These are phyloP conservation scores for Lithocarpus polystachyus DNA, from an alignment of 306 rosid species.

Conservation along the genomic window DNA sequence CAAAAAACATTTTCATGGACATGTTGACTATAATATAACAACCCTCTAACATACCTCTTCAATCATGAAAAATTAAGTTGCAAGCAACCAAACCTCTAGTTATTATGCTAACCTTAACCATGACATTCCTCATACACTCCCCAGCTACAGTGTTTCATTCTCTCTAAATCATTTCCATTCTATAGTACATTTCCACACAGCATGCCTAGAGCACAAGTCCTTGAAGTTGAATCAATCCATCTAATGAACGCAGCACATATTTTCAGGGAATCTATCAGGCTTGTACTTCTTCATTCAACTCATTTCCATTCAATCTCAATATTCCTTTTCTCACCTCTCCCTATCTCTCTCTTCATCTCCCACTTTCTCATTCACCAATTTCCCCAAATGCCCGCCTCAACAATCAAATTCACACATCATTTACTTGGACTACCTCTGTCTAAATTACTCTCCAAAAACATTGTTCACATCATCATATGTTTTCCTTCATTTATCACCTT, in stretches of 20 bases:
- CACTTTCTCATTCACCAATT: constrained; percentile 27
- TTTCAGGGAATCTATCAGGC: constrained; percentile 27
- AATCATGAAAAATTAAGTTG: constrained; percentile 21
- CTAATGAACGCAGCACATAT: constrained; percentile 19
- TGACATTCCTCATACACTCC: neutral
- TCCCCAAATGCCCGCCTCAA: constrained; percentile 21
- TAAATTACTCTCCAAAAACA: constrained; percentile 6
- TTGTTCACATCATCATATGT: constrained; percentile 21
- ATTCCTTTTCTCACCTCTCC: constrained; percentile 32
- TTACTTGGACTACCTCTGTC: constrained; percentile 14
- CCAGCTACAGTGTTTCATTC: neutral
- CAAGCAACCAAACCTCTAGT: constrained; percentile 19
- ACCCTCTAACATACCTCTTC: constrained; percentile 13
- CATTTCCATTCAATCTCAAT: constrained; percentile 29
- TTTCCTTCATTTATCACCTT: constrained; percentile 27
- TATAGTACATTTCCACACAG: neutral
- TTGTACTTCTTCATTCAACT: constrained; percentile 24
- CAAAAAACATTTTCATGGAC: neutral
- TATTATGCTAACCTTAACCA: neutral
- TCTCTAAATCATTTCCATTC: constrained; percentile 8
- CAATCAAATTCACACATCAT: constrained; percentile 3
- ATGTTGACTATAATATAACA: constrained; percentile 5
- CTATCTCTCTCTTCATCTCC: constrained; percentile 26
- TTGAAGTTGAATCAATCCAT: constrained; percentile 1
- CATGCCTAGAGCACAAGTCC: constrained; percentile 25